Base-by-base conservation (phyloP, 257 asterid genomes). In the Lycium barbarum region DNA sequence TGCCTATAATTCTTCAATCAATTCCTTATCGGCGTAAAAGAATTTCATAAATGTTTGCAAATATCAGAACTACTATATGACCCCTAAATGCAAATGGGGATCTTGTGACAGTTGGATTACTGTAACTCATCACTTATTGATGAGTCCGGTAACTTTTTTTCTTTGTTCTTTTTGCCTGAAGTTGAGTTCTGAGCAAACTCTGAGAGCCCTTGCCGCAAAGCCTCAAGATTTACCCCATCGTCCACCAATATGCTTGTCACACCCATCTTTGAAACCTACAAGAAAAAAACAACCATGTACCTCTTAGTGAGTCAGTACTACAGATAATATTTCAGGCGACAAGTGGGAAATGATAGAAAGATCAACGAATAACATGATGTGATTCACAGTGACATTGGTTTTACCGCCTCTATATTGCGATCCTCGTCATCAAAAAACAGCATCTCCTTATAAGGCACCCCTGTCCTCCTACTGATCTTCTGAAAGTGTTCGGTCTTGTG, bases 351-450 rank as follows among this genome's bases (percentile, higher is more conserved):
- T 58, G 65, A 58, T 58, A 58, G 65, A 15, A 15, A 15, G 10
- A 58, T 58, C 65, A 58, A 58, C 22, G 65, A 15, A 58, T 15
- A 58, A n/a, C 26, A 58, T 58, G 22, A 18, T 7, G 20, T 6
- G 26, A 58, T 58, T 58, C 20, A 18, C 20, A 58, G 1, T 7
- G 65, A 18, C 6, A 6, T 40, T 9, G 17, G 10, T 17, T 58
- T 55, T 87, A 87, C 87, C 43, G 86, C 76, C 33, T n/a, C 85
- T n/a, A 83, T 89, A 53, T 89, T 87, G 66, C 90, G 82, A 47
- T 82, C 84, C 79, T 87, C 89, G 17, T 89, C 91, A 22, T 89
- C 89, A 82, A 89, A 89, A 83, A 89, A 89, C 17, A 89, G 18
- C 89, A 89, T 89, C 2, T 84, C 65, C 47, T 82, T 89, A n/a